Percentiles rank a stretch among this genome's conserved stretches.
These are phyloP conservation scores for Stipa capillata DNA, from an alignment of 176 grass and related monocot genomes.

Conservation along the genomic window DNA sequence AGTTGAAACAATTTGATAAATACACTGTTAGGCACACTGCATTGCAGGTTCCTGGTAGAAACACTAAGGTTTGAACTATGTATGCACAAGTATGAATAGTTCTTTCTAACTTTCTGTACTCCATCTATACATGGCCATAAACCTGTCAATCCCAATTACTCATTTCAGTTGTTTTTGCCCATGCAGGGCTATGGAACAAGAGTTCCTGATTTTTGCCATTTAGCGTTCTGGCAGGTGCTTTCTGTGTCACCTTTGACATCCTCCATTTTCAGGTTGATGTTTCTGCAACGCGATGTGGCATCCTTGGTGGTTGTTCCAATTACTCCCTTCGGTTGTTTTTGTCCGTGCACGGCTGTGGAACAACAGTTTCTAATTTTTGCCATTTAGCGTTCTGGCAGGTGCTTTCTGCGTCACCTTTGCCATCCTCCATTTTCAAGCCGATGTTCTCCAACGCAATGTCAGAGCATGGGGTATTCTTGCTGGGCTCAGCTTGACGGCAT, in stretches of 20 bases:
- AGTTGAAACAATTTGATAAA: neutral
- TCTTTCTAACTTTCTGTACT: neutral
- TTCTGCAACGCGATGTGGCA: too few species aligned
- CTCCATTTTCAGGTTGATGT: too few species aligned
- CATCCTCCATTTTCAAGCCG: constrained; percentile 15
- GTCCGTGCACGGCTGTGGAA: constrained; percentile 31
- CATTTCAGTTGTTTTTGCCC: too few species aligned
- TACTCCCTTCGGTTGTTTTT: neutral
- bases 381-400: constrained; percentile 33
- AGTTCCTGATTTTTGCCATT: too few species aligned
- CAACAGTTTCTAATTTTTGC: constrained; percentile 29
- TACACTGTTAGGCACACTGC: neutral
- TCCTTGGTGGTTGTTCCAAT: too few species aligned
- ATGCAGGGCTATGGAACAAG: too few species aligned
- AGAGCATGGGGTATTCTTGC: constrained; percentile 15
- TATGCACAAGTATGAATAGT: neutral
- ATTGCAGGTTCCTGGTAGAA: neutral
- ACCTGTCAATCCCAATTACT: neutral
- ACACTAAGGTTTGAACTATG: neutral
- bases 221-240: too few species aligned
- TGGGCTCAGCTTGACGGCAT: constrained; percentile 52
- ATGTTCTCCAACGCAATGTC: constrained; percentile 42
- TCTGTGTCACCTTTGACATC: too few species aligned
- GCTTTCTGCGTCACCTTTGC: neutral
- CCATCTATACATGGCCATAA: neutral